phyloP scores from a whole-genome alignment of 306 rosid species.

The Medicago truncatula region DNA sequence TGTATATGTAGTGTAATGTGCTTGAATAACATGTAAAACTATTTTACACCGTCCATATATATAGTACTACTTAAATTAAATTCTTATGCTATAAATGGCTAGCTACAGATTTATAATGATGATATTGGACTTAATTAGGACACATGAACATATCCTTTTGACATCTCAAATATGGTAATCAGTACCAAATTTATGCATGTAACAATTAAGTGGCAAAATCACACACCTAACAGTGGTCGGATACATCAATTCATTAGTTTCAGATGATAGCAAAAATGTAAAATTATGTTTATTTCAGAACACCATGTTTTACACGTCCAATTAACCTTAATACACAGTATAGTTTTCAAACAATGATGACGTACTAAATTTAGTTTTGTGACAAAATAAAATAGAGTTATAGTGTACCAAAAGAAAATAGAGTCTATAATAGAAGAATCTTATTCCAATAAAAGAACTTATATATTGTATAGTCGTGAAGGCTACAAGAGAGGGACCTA shows the following conservation, averaged over 20 bases:
- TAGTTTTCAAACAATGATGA: slow-evolving; percentile 39
- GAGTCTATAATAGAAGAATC: slow-evolving; percentile 37
- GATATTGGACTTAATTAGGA: not conserved
- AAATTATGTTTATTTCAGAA: not conserved
- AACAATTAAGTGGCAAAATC: slow-evolving; percentile 12
- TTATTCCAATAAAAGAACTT: slow-evolving; percentile 30
- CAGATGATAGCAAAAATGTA: not conserved
- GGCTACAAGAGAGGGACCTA: slow-evolving; percentile 38
- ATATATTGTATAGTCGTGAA: slow-evolving; percentile 9
- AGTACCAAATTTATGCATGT: not conserved
- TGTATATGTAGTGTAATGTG: too few species aligned
- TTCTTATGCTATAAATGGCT: too few species aligned
- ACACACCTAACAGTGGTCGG: slow-evolving; percentile 2
- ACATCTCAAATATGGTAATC: slow-evolving; percentile 14
- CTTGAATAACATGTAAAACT: too few species aligned
- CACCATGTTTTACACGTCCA: slow-evolving; percentile 2
- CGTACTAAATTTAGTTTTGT: slow-evolving; percentile 37
- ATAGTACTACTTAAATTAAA: too few species aligned
- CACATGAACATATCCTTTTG: slow-evolving; percentile 1
- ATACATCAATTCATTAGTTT: not conserved
- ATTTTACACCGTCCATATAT: too few species aligned
- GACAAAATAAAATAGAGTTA: slow-evolving; percentile 13
- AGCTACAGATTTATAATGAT: too few species aligned
- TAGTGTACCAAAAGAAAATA: slow-evolving; percentile 3
- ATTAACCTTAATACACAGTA: not conserved